Percentiles rank a stretch among this genome's conserved stretches.
These are phyloP conservation scores for Talaromyces sp. DNA, from an alignment of 2,329 filamentous ascomycete genomes.

Conservation along the genomic window DNA sequence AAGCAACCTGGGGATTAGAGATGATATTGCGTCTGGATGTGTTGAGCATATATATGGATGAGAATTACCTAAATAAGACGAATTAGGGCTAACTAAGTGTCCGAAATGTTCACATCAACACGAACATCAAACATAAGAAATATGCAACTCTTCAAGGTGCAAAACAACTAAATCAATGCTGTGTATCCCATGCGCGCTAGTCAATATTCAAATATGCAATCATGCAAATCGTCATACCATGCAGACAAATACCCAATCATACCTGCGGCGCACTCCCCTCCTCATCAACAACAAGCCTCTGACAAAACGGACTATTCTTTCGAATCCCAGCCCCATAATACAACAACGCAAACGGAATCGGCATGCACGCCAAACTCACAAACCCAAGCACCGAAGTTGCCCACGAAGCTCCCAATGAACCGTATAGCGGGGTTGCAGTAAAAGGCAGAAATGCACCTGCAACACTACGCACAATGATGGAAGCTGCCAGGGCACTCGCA, in stretches of 20 bases:
- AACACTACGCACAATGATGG: slow-evolving; percentile 47
- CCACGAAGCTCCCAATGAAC: slow-evolving; percentile 35
- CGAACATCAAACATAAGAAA: neutral
- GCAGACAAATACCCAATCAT: neutral
- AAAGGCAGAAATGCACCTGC: slow-evolving; percentile 55
- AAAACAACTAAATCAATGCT: neutral
- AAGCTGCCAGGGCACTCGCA: slow-evolving; percentile 52
- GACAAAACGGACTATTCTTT: slow-evolving; percentile 27
- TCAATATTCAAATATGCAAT: neutral
- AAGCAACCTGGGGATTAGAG: no score
- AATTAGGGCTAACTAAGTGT: neutral
- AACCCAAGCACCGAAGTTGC: slow-evolving; percentile 39
- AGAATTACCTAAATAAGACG: neutral
- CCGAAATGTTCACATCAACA: neutral
- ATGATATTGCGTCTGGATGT: neutral
- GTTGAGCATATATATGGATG: neutral
- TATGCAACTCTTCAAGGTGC: neutral
- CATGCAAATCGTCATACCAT: neutral
- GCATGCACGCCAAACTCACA: slow-evolving; percentile 32
- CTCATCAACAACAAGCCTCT: slow-evolving; percentile 18
- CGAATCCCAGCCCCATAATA: slow-evolving; percentile 20
- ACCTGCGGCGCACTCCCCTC: neutral
- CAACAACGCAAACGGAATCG: slow-evolving; percentile 39
- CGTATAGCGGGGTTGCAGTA: slow-evolving; percentile 37
- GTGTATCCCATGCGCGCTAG: neutral